Base-by-base conservation (phyloP, 345 rosid genomes). In the Combretum micranthum region DNA sequence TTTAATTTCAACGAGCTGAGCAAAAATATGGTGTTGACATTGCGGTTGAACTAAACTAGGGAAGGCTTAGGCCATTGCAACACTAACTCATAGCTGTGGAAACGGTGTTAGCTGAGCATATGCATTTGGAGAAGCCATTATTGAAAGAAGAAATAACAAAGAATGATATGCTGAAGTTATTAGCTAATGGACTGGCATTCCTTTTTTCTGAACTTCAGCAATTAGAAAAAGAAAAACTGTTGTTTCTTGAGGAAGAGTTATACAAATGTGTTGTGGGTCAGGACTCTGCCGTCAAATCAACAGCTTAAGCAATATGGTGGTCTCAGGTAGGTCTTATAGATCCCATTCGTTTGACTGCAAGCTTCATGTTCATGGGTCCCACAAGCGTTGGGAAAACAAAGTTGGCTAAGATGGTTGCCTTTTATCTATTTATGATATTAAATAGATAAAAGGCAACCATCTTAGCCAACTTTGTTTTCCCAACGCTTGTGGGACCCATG, bases 281-380 rank as follows among this genome's bases (percentile, higher is more conserved):
- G 66, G 70, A 86, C 48, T 91, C 95, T 51, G 97, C 97, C 0
- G 91, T 89, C 47, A 86, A 61, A 42, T 71, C 95, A 37, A 82
- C 86, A 52, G 97, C 97, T 15, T 91, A 86, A 73, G 88, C 97
- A 1, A 89, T 89, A 64, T 95, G 86, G 44, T 74, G 97, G 42
- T 89, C 95, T 59, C 85, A 95, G 71, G 91, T 91, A 22, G 95
- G 95, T 42, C 86, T 89, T n/a, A 79, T 95, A 0, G 95, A 89
- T 70, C 96, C 95, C 51, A 79, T 75, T n/a, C 85, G 89, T 59
- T 95, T 91, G 43, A 89, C 86, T 42, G 95, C 96, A 56, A 84
- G 95, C 57, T 89, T 89, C 72, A 86, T 89, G 96, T 84, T 89
- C 63, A 86, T 86, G 95, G 95, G 95, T 44, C 95, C 96, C 19